A percentile compares a stretch with the other conserved stretches of the same genome.
Evolutionary conservation across 164 flowering plant species (phyloP).

Genomic region (Liriodendron chinense): DNA sequence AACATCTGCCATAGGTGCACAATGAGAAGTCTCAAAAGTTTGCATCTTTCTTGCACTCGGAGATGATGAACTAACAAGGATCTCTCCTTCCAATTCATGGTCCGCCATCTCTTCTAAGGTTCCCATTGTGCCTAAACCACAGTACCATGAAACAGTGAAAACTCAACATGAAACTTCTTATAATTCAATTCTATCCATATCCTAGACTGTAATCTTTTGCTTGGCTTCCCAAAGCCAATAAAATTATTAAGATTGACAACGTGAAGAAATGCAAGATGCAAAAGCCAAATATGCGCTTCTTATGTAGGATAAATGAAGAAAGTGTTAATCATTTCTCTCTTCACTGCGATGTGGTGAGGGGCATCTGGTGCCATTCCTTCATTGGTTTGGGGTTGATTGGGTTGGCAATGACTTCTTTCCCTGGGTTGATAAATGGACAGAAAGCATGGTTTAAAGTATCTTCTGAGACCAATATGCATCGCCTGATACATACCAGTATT

Average conservation of each 20-base stretch:
- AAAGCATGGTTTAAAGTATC: not conserved
- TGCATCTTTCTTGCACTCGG: conserved; percentile 32
- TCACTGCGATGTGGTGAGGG: not conserved
- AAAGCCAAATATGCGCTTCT: too few relatives aligned
- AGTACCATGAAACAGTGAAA: not conserved
- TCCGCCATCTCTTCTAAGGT: conserved; percentile 35
- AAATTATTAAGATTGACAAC: not conserved
- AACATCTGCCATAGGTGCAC: conserved; percentile 19
- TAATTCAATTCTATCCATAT: too few relatives aligned
- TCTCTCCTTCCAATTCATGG: conserved; percentile 44
- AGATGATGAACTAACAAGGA: conserved; percentile 34
- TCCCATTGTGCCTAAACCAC: conserved; percentile 33
- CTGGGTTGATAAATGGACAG: not conserved
- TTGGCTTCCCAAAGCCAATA: not conserved
- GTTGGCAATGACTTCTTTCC: not conserved
- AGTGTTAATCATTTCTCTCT: too few relatives aligned
- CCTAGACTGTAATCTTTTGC: not conserved
- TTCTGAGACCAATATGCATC: not conserved
- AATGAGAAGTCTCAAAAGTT: conserved; percentile 32
- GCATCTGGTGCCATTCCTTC: not conserved
- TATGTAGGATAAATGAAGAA: too few relatives aligned
- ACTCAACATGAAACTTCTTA: not conserved
- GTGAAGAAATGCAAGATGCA: too few relatives aligned
- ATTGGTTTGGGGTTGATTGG: not conserved
- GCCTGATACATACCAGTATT: too few relatives aligned